Conservation (phyloP, 495 filamentous ascomycete genomes). For the Aspergillus haitiensis region DNA sequence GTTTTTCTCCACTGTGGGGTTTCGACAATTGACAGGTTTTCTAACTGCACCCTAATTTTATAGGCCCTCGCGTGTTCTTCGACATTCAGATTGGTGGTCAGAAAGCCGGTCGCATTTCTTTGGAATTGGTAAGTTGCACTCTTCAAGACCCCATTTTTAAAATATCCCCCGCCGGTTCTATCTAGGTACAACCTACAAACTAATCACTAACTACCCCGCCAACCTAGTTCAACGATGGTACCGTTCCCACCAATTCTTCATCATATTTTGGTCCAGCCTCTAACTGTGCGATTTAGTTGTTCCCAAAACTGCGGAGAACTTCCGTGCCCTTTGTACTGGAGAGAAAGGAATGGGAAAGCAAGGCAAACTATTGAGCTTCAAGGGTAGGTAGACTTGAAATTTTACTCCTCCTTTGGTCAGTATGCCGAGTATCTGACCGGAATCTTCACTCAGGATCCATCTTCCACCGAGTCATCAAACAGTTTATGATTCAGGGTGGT, state of each 20-base stretch:
- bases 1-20: slow-evolving; percentile 33
- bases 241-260: slow-evolving; percentile 16
- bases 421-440: background rate
- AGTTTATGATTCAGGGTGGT: slow-evolving; percentile 99
- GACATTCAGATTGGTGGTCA: slow-evolving; percentile 78
- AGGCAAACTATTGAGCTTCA: slow-evolving; percentile 78
- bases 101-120: slow-evolving; percentile 68
- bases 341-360: slow-evolving; percentile 84
- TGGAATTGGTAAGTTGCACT: slow-evolving; percentile 64
- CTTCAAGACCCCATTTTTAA: background rate
- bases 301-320: slow-evolving; percentile 92
- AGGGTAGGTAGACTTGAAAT: slow-evolving; percentile 39
- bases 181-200: too few species aligned
- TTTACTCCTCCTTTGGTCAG: slow-evolving; percentile 9
- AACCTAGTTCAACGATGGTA: slow-evolving; percentile 71
- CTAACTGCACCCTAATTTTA: slow-evolving; percentile 22
- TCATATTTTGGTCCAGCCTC: slow-evolving; percentile 16
- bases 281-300: slow-evolving; percentile 56
- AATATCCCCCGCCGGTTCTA: too few species aligned
- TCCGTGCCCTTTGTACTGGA: slow-evolving; percentile 89
- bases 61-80: slow-evolving; percentile 75
- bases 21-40: slow-evolving; percentile 1
- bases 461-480: slow-evolving; percentile 98
- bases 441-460: slow-evolving; percentile 53
- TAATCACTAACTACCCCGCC: slow-evolving; percentile 23